A percentile compares a stretch with the other conserved stretches of the same genome.
phyloP scores from a whole-genome alignment of 2,329 filamentous ascomycete genomes.

The Ascochyta pisi region DNA sequence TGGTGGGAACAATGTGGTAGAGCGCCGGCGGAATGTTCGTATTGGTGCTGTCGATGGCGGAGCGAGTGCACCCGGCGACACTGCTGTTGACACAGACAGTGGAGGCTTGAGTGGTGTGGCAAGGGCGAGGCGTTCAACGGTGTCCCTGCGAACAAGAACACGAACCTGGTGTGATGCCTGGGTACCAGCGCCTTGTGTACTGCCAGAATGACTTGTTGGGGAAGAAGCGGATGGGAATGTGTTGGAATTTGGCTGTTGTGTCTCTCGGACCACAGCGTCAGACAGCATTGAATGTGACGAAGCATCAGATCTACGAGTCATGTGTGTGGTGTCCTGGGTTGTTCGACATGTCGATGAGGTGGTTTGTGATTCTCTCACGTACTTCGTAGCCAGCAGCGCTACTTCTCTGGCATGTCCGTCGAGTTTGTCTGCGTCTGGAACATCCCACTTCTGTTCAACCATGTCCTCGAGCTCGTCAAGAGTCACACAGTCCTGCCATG shows the following conservation, averaged over 20 bases:
- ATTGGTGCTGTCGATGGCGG: slow-evolving; percentile 3
- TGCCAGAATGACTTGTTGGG: slow-evolving; percentile 24
- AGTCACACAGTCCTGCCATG: slow-evolving; percentile 70
- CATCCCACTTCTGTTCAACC: slow-evolving; percentile 61
- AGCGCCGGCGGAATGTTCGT: background rate
- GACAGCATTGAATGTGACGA: slow-evolving; percentile 4
- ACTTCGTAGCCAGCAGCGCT: slow-evolving; percentile 32
- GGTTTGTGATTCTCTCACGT: slow-evolving; percentile 29
- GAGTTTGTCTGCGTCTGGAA: slow-evolving; percentile 34
- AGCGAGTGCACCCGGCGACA: background rate
- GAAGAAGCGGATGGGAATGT: slow-evolving; percentile 18
- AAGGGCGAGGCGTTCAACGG: slow-evolving; percentile 16
- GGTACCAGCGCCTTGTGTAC: slow-evolving; percentile 31
- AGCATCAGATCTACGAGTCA: slow-evolving; percentile 20
- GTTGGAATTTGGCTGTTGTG: slow-evolving; percentile 16
- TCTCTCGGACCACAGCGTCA: slow-evolving; percentile 28
- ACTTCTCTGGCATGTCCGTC: slow-evolving; percentile 43
- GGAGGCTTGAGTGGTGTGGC: slow-evolving; percentile 8
- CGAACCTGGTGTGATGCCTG: slow-evolving; percentile 26
- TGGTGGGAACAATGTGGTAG: no score
- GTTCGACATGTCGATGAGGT: slow-evolving; percentile 27
- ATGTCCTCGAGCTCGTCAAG: slow-evolving; percentile 74
- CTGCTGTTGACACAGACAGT: background rate
- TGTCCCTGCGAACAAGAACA: slow-evolving; percentile 32
- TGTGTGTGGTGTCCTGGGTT: slow-evolving; percentile 31